Percentiles rank a stretch among this genome's conserved stretches.
phyloP scores from a whole-genome alignment of 2,329 filamentous ascomycete species.

The Trichoderma lentiforme region DNA sequence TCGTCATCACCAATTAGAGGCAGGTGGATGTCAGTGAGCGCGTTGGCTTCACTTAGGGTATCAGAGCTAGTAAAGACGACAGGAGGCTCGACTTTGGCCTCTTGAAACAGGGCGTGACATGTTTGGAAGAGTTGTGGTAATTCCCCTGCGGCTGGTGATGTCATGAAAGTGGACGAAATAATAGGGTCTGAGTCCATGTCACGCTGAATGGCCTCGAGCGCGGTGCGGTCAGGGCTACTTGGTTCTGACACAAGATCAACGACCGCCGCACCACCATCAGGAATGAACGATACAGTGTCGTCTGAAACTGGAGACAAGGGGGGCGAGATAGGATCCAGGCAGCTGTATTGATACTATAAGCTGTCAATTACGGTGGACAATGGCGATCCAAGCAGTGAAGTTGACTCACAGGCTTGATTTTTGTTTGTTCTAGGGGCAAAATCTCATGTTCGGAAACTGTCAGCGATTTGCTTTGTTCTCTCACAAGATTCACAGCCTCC shows the following conservation, averaged over 20 bases:
- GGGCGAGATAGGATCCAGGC: slow-evolving; percentile 25
- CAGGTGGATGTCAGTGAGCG: neutral
- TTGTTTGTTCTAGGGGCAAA: neutral
- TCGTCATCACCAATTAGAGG: neutral
- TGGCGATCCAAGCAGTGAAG: neutral
- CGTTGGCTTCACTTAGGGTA: neutral
- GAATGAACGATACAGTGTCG: slow-evolving; percentile 24
- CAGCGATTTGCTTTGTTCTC: neutral
- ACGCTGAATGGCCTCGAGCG: slow-evolving; percentile 17
- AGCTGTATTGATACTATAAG: neutral
- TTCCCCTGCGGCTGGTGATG: slow-evolving; percentile 20
- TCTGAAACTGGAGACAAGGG: slow-evolving; percentile 30
- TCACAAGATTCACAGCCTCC: neutral
- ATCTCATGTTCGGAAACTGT: neutral
- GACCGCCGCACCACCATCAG: slow-evolving; percentile 18
- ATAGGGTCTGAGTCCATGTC: slow-evolving; percentile 25
- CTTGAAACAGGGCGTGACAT: neutral
- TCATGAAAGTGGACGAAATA: slow-evolving; percentile 9
- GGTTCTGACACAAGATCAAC: slow-evolving; percentile 34
- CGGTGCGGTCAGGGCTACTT: slow-evolving; percentile 23
- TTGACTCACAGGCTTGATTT: neutral
- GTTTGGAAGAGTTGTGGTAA: neutral
- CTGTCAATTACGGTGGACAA: neutral
- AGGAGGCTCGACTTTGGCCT: slow-evolving; percentile 26
- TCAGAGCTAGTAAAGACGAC: slow-evolving; percentile 23